A percentile compares a stretch with the other conserved stretches of the same genome.
These are phyloP conservation scores for Capsella bursapastoris DNA, from an alignment of 345 rosid genomes.

Conservation along the genomic window DNA sequence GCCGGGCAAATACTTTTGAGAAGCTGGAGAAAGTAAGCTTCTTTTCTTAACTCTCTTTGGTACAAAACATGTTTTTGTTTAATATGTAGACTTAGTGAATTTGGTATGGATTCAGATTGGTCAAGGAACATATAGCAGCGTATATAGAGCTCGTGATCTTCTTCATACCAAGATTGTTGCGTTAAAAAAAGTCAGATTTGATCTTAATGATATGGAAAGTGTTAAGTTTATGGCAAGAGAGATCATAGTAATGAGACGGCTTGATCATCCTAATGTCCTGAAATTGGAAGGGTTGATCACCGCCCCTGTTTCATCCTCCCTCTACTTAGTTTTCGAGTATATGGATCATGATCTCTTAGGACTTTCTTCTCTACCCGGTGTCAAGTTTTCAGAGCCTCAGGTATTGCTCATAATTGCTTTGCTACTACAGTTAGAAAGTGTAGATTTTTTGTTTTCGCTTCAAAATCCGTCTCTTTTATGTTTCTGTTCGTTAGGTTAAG, in stretches of 20 bases:
- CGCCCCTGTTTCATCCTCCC: slow-evolving; percentile 65
- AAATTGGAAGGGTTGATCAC: slow-evolving; percentile 88
- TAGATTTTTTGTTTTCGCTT: background rate
- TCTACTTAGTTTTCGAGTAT: slow-evolving; percentile 91
- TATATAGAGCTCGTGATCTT: slow-evolving; percentile 83
- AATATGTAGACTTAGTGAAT: background rate
- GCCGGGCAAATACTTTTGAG: slow-evolving; percentile 78
- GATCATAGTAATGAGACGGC: slow-evolving; percentile 70
- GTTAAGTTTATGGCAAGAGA: slow-evolving; percentile 94
- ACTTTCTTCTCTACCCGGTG: slow-evolving; percentile 75
- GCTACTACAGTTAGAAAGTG: slow-evolving; percentile 2
- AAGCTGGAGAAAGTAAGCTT: slow-evolving; percentile 76
- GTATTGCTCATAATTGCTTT: slow-evolving; percentile 52
- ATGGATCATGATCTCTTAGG: slow-evolving; percentile 99
- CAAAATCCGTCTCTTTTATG: slow-evolving; percentile 20
- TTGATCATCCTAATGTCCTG: slow-evolving; percentile 87
- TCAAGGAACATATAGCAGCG: slow-evolving; percentile 93
- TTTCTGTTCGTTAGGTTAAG: slow-evolving; percentile 65
- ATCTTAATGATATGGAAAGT: slow-evolving; percentile 77
- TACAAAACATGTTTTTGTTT: background rate
- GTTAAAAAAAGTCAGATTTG: slow-evolving; percentile 79
- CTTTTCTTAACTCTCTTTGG: slow-evolving; percentile 10
- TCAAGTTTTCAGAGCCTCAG: slow-evolving; percentile 88
- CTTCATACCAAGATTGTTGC: slow-evolving; percentile 73
- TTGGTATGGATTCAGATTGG: slow-evolving; percentile 73